Conservation (phyloP, 805 yeast genomes). For the Wickerhamiella spandovensis region DNA sequence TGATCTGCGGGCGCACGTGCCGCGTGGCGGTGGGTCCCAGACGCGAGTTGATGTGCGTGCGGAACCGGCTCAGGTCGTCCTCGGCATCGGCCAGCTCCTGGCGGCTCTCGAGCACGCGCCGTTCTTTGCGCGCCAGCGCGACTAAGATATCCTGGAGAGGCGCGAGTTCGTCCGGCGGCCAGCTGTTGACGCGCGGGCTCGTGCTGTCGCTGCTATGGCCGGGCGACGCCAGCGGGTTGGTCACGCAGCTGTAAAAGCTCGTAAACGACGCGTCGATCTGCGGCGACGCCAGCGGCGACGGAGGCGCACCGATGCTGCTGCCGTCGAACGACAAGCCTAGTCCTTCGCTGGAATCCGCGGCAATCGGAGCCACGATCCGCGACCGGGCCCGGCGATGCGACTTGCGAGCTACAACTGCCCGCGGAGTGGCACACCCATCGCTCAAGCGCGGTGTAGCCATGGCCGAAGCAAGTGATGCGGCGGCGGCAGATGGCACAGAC, state of each 20-base stretch:
- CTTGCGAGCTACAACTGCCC: not conserved
- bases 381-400: conserved; percentile 6
- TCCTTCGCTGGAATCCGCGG: not conserved
- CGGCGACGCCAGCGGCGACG: conserved; percentile 7
- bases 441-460: not conserved
- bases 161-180: conserved; percentile 2
- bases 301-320: not conserved
- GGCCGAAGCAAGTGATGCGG: not conserved
- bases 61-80: conserved; percentile 17
- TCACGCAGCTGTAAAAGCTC: not conserved
- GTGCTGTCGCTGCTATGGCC: not conserved
- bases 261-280: conserved; percentile 1
- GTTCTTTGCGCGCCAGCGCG: conserved; percentile 24
- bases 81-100: conserved; percentile 20
- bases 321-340: not conserved
- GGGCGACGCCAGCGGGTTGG: not conserved
- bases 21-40: conserved; percentile 9
- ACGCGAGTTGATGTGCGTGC: conserved; percentile 10
- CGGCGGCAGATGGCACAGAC: not conserved
- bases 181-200: not conserved
- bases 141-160: conserved; percentile 22
- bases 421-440: not conserved
- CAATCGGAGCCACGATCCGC: conserved; percentile 7
- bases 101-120: conserved; percentile 24
- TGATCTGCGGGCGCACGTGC: conserved; percentile 12